Conservation (phyloP, 2,329 filamentous ascomycete species). For the Pseudocercospora pini-densiflorae region DNA sequence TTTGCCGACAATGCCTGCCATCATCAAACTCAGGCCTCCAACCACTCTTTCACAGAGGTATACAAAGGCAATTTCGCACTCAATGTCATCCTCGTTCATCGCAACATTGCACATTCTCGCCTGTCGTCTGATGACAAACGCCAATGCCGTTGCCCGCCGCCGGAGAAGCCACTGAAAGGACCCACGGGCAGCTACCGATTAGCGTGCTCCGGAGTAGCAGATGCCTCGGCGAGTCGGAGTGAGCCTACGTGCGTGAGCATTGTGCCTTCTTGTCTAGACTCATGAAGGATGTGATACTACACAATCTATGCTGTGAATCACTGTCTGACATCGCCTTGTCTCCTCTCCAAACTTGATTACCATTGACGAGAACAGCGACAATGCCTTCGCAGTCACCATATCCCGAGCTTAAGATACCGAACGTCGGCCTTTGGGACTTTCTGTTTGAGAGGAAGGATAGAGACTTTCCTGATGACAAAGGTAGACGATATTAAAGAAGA, state of each 20-base stretch:
- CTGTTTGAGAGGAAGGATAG: slow-evolving; percentile 72
- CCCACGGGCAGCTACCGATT: background rate
- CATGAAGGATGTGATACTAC: background rate
- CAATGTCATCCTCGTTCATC: no score
- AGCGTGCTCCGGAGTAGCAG: slow-evolving; percentile 3
- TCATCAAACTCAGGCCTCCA: no score
- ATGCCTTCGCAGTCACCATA: slow-evolving; percentile 48
- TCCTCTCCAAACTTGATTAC: background rate
- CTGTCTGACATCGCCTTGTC: background rate
- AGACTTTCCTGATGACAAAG: slow-evolving; percentile 72
- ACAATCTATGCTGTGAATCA: background rate
- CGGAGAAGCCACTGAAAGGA: background rate
- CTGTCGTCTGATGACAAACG: no score
- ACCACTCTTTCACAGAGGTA: no score
- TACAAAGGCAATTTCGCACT: no score
- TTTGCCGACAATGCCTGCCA: no score
- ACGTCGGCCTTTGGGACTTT: slow-evolving; percentile 76
- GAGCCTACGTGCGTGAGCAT: background rate
- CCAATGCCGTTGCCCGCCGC: background rate
- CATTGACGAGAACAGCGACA: background rate
- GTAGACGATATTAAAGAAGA: slow-evolving; percentile 48
- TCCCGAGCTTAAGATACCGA: slow-evolving; percentile 69
- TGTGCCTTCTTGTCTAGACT: background rate
- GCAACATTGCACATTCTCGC: no score
- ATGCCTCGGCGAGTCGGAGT: slow-evolving; percentile 7